These are phyloP conservation scores for Ganoderma boninense DNA, from an alignment of 1,284 basidiomycete species.

Conservation along the genomic window DNA sequence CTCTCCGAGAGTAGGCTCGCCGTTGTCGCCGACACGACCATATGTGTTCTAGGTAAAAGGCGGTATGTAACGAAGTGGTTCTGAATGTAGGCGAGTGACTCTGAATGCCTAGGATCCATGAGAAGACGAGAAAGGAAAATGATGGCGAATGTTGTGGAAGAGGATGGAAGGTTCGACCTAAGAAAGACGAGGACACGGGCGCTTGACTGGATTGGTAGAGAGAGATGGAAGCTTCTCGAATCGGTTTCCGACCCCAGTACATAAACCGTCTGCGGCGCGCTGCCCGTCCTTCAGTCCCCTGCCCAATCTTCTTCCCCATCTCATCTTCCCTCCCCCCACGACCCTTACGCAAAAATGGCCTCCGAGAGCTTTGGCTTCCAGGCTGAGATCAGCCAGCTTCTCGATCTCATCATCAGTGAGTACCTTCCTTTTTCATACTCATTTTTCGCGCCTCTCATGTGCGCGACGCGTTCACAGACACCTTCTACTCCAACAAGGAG, in stretches of 20 bases:
- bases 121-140: slow-evolving; percentile 23
- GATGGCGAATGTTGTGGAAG: slow-evolving; percentile 35
- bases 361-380: slow-evolving; percentile 91
- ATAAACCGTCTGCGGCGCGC: slow-evolving; percentile 31
- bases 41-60: not conserved
- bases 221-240: slow-evolving; percentile 44
- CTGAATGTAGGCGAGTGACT: too few relatives aligned
- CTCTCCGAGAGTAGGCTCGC: slow-evolving; percentile 6
- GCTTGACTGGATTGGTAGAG: slow-evolving; percentile 40
- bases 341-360: slow-evolving; percentile 60
- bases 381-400: slow-evolving; percentile 95
- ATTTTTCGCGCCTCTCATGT: slow-evolving; percentile 22
- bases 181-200: slow-evolving; percentile 30
- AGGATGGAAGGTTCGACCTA: slow-evolving; percentile 40
- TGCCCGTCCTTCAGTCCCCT: slow-evolving; percentile 24
- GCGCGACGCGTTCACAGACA: slow-evolving; percentile 63
- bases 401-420: slow-evolving; percentile 92
- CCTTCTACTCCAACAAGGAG: slow-evolving; percentile 99
- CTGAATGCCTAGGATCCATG: not conserved
- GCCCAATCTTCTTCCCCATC: slow-evolving; percentile 25
- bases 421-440: slow-evolving; percentile 25
- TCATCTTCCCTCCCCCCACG: slow-evolving; percentile 19
- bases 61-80: too few relatives aligned
- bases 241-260: slow-evolving; percentile 29
- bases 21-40: slow-evolving; percentile 16